phyloP scores from a whole-genome alignment of 2,329 filamentous ascomycete species.

The Fusarium guadeloupense region DNA sequence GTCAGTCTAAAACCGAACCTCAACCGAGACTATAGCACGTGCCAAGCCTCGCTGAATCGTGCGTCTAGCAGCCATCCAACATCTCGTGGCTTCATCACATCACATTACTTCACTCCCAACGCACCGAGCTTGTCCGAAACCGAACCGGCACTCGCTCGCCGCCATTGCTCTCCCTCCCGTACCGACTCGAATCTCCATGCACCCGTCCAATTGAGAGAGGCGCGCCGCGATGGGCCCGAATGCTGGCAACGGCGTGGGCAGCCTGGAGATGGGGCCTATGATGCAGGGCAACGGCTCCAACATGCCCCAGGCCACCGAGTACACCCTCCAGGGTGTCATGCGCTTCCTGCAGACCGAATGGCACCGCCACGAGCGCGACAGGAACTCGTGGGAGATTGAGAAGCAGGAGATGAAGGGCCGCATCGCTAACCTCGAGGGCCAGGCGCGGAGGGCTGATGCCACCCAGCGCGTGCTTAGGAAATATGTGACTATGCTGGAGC shows the following conservation, averaged over 20 bases:
- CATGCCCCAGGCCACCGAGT: conserved; percentile 68
- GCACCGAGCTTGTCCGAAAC: conserved; percentile 38
- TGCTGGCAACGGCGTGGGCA: conserved; percentile 57
- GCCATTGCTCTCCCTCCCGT: conserved; percentile 27
- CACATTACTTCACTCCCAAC: conserved; percentile 16
- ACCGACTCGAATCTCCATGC: conserved; percentile 49
- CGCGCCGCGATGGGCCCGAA: conserved; percentile 55
- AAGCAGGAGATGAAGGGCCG: conserved; percentile 98
- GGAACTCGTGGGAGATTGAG: conserved; percentile 99
- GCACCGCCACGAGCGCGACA: conserved; percentile 97
- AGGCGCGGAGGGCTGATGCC: conserved; percentile 84
- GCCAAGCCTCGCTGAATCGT: conserved; percentile 19
- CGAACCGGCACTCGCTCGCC: conserved; percentile 32
- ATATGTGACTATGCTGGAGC: conserved; percentile 89
- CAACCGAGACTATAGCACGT: conserved; percentile 20
- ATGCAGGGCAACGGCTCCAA: conserved; percentile 58
- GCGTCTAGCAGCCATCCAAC: conserved; percentile 23
- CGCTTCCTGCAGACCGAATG: conserved; percentile 99
- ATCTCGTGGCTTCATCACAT: conserved; percentile 16
- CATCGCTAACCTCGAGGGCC: conserved; percentile 93
- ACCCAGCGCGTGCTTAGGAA: conserved; percentile 89
- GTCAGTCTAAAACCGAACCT: neutral
- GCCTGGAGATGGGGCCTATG: conserved; percentile 56
- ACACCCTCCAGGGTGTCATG: conserved; percentile 84
- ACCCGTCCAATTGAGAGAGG: conserved; percentile 48